Evolutionary conservation across 805 yeast species (phyloP).

Genomic region (Myxozyma geophila): DNA sequence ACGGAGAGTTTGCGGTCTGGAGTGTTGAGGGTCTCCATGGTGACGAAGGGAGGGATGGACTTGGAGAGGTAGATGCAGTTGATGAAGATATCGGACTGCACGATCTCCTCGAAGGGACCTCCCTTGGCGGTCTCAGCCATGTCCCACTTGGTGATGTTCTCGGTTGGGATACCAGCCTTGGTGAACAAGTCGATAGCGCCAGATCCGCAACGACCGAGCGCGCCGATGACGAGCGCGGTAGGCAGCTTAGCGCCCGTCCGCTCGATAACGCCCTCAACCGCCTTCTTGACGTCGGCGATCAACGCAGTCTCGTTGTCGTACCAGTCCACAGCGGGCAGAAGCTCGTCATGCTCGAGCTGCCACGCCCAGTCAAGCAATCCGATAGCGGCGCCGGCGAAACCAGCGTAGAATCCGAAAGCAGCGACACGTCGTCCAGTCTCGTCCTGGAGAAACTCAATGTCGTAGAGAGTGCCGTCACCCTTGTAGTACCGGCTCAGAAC

Average conservation of each 20-base stretch:
- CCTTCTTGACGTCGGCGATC: slow-evolving; percentile 65
- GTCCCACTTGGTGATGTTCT: slow-evolving; percentile 89
- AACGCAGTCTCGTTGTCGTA: slow-evolving; percentile 79
- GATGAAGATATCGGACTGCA: slow-evolving; percentile 83
- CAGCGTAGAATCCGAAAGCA: slow-evolving; percentile 99
- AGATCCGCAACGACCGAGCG: slow-evolving; percentile 97
- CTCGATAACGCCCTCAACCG: slow-evolving; percentile 40
- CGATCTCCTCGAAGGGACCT: slow-evolving; percentile 95
- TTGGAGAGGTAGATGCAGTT: slow-evolving; percentile 93
- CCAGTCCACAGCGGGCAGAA: slow-evolving; percentile 79
- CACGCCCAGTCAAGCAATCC: slow-evolving; percentile 95
- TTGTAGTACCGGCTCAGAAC: slow-evolving; percentile 86
- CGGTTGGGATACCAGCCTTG: slow-evolving; percentile 86
- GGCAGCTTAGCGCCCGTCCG: slow-evolving; percentile 62
- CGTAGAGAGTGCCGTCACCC: slow-evolving; percentile 90
- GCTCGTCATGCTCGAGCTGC: slow-evolving; percentile 74
- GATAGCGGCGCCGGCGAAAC: slow-evolving; percentile 99
- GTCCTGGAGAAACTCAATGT: slow-evolving; percentile 90
- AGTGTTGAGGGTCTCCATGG: slow-evolving; percentile 66
- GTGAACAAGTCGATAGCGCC: slow-evolving; percentile 89
- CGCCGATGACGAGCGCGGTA: slow-evolving; percentile 85
- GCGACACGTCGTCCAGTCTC: slow-evolving; percentile 98
- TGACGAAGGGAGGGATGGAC: slow-evolving; percentile 92
- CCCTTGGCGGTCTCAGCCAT: slow-evolving; percentile 95
- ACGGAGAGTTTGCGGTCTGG: slow-evolving; percentile 79